Conservation (phyloP, 2,329 filamentous ascomycete genomes). For the Endothia cerciana region DNA sequence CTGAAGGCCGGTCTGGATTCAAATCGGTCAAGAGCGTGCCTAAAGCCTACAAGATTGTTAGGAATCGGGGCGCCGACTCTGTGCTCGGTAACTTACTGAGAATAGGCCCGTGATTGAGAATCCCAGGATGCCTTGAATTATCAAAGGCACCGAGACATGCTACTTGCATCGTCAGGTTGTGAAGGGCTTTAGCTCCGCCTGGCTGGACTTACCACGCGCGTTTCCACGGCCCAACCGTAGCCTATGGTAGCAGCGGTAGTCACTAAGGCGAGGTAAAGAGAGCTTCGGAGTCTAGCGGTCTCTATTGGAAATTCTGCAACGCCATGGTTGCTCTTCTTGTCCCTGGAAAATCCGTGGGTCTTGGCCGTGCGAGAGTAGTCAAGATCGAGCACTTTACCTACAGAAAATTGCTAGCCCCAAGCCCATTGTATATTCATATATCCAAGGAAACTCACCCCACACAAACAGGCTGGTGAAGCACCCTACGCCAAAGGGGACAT, state of each 20-base stretch:
- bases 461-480: constrained; percentile 29
- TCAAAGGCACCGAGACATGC: constrained; percentile 15
- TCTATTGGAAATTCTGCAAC: background rate
- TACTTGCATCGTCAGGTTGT: background rate
- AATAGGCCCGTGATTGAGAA: constrained; percentile 17
- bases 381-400: constrained; percentile 16
- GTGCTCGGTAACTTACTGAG: background rate
- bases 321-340: background rate
- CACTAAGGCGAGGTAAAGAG: constrained; percentile 13
- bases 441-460: constrained; percentile 23
- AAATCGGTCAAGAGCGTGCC: constrained; percentile 28
- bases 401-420: background rate
- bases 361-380: constrained; percentile 5
- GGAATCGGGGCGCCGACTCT: no score
- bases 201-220: background rate
- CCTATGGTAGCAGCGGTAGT: constrained; percentile 16
- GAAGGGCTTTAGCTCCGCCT: background rate
- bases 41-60: background rate
- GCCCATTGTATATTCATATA: no score
- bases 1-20: constrained; percentile 31
- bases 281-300: constrained; percentile 11
- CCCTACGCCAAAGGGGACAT: constrained; percentile 31
- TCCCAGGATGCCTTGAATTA: constrained; percentile 10
- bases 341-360: background rate
- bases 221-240: constrained; percentile 16